Percentiles rank a stretch among this genome's conserved stretches.
Evolutionary conservation across 176 grass and related monocot genomes (phyloP).

Genomic region (Aegilops umbellulata): DNA sequence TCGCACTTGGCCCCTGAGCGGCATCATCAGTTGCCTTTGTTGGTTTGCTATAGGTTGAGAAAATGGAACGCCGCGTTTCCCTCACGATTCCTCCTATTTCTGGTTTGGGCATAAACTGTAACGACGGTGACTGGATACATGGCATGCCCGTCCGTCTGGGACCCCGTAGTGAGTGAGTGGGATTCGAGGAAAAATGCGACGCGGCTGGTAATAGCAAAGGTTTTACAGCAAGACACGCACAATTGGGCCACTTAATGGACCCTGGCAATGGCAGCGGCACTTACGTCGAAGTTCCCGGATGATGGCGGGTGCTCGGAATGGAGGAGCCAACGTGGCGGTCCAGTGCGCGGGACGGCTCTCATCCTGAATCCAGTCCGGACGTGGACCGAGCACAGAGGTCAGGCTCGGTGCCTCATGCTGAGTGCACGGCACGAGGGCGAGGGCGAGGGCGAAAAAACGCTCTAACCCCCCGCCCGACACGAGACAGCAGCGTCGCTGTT

Average conservation of each 20-base stretch:
- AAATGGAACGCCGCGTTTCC: no score
- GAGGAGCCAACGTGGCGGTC: background rate
- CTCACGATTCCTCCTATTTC: background rate
- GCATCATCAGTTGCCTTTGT: background rate
- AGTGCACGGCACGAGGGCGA: background rate
- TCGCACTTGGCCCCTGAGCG: background rate
- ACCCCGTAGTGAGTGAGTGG: no score
- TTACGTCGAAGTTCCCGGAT: background rate
- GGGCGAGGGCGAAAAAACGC: no score
- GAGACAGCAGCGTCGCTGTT: slow-evolving; percentile 5
- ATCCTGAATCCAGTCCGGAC: background rate
- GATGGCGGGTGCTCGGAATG: background rate
- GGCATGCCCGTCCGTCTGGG: no score
- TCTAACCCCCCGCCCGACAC: background rate
- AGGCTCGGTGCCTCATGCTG: background rate
- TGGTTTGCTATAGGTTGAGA: background rate
- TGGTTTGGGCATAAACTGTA: background rate
- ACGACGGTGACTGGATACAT: background rate
- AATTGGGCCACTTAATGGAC: background rate
- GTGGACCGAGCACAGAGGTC: background rate
- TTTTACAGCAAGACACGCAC: background rate
- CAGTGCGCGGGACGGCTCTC: background rate
- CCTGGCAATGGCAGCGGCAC: background rate
- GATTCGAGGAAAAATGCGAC: background rate
- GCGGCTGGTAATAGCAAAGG: background rate